Percentiles rank a stretch among this genome's conserved stretches.
Conservation (phyloP, 108 stramenopile species). For the Skeletonema costatum region DNA sequence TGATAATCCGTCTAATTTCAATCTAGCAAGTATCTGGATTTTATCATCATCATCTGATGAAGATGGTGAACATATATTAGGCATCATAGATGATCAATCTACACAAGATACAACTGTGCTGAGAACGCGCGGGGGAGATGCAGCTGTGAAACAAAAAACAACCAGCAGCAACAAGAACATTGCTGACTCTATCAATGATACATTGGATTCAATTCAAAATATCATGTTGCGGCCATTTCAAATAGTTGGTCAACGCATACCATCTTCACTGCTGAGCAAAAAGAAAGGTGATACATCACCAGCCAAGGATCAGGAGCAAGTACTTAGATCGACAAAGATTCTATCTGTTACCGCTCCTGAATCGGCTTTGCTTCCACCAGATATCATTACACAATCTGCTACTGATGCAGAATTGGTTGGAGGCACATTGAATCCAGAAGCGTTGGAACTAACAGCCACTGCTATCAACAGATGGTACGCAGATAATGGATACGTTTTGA, state of each 20-base stretch:
- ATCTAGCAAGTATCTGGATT: slow-evolving; percentile 1
- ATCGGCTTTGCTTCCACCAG: slow-evolving; percentile 64
- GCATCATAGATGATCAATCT: background rate
- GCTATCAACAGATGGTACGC: slow-evolving; percentile 69
- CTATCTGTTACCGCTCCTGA: slow-evolving; percentile 55
- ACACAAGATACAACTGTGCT: background rate
- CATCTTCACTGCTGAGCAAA: background rate
- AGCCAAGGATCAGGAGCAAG: slow-evolving; percentile 14
- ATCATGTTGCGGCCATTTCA: slow-evolving; percentile 11
- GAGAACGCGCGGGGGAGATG: slow-evolving; percentile 9
- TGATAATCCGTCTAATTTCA: background rate
- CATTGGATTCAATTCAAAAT: slow-evolving; percentile 6
- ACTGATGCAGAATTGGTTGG: slow-evolving; percentile 69
- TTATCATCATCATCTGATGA: background rate
- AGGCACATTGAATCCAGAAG: slow-evolving; percentile 56
- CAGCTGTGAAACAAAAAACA: background rate
- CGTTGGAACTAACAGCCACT: slow-evolving; percentile 64
- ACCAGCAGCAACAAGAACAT: slow-evolving; percentile 1
- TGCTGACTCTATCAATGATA: slow-evolving; percentile 11
- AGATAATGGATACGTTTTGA: slow-evolving; percentile 76
- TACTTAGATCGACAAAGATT: slow-evolving; percentile 33
- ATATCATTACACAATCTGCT: slow-evolving; percentile 63
- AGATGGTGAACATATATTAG: background rate
- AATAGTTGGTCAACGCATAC: slow-evolving; percentile 1
- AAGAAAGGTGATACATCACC: background rate